Evolutionary conservation across 2,329 filamentous ascomycete genomes (phyloP).

Genomic region (Fusarium ramigenum): DNA sequence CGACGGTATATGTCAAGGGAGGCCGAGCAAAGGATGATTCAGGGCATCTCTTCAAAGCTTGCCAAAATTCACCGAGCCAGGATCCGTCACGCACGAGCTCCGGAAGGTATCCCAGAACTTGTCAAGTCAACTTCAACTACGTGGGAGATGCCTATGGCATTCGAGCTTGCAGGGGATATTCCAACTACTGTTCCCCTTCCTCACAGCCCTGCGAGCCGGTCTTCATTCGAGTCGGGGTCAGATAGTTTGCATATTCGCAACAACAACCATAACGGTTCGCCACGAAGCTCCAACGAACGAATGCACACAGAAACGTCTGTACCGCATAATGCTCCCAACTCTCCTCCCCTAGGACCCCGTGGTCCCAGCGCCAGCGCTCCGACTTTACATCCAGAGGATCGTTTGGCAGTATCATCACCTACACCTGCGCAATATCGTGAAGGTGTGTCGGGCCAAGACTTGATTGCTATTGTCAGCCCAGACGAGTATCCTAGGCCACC

Average conservation of each 20-base stretch:
- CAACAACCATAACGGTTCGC: conserved; percentile 51
- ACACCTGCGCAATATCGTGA: conserved; percentile 67
- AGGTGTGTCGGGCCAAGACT: conserved; percentile 67
- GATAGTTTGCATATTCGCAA: conserved; percentile 58
- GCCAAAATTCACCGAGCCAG: conserved; percentile 85
- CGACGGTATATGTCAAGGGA: conserved; percentile 80
- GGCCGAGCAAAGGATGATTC: conserved; percentile 79
- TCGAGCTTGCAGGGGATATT: conserved; percentile 67
- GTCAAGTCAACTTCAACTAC: conserved; percentile 55
- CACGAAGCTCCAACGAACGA: conserved; percentile 61
- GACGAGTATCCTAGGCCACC: conserved; percentile 64
- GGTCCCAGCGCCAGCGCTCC: conserved; percentile 43
- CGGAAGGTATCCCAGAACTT: conserved; percentile 55
- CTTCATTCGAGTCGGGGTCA: conserved; percentile 66
- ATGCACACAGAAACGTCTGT: conserved; percentile 48
- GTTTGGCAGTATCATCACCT: conserved; percentile 64
- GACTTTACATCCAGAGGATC: conserved; percentile 54
- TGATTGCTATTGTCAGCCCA: conserved; percentile 70
- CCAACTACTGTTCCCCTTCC: conserved; percentile 54
- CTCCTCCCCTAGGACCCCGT: conserved; percentile 42
- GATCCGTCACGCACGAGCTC: conserved; percentile 66
- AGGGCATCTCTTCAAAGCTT: conserved; percentile 80
- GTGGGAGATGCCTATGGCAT: conserved; percentile 58
- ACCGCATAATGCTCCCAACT: conserved; percentile 41
- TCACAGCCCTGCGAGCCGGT: conserved; percentile 53